phyloP scores from a whole-genome alignment of 2,329 filamentous ascomycete genomes.

The Thermochaetoides dissita region DNA sequence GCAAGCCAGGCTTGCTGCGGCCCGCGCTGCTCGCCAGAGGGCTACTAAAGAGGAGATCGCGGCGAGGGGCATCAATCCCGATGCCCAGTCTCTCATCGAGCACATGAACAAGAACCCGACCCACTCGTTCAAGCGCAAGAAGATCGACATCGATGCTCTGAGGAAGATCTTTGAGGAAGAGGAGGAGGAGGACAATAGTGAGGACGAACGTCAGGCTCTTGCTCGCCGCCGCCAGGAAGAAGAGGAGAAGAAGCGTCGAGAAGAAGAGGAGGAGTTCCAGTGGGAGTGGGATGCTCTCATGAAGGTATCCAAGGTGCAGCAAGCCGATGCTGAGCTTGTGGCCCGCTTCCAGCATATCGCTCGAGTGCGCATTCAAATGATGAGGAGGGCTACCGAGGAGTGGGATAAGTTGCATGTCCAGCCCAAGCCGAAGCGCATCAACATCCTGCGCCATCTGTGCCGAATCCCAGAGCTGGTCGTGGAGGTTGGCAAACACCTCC shows the following conservation, averaged over 20 bases:
- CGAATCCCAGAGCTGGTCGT: constrained; percentile 38
- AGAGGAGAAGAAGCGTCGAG: neutral
- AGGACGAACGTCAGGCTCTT: neutral
- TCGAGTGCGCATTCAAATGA: constrained; percentile 5
- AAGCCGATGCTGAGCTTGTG: constrained; percentile 1
- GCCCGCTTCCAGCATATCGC: constrained; percentile 9
- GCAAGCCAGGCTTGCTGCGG: constrained; percentile 3
- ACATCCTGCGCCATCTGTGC: constrained; percentile 31
- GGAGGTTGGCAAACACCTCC: constrained; percentile 39
- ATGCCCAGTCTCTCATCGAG: constrained; percentile 5
- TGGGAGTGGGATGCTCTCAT: constrained; percentile 4
- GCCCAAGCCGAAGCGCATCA: constrained; percentile 15
- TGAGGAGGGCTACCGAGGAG: constrained; percentile 5
- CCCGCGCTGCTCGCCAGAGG: constrained; percentile 3
- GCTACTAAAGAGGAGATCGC: constrained; percentile 12
- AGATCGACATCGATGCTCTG: constrained; percentile 1
- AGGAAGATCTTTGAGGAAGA: constrained; percentile 3
- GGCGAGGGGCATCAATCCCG: constrained; percentile 8
- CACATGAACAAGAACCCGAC: constrained; percentile 6
- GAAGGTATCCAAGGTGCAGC: constrained; percentile 2
- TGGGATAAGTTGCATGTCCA: constrained; percentile 3
- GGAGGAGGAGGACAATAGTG: neutral
- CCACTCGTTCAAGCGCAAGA: constrained; percentile 5
- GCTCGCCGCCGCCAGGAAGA: too few relatives aligned
- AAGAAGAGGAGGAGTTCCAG: constrained; percentile 6